Conservation (phyloP, 257 asterid genomes). For the Penstemon newberryi region DNA sequence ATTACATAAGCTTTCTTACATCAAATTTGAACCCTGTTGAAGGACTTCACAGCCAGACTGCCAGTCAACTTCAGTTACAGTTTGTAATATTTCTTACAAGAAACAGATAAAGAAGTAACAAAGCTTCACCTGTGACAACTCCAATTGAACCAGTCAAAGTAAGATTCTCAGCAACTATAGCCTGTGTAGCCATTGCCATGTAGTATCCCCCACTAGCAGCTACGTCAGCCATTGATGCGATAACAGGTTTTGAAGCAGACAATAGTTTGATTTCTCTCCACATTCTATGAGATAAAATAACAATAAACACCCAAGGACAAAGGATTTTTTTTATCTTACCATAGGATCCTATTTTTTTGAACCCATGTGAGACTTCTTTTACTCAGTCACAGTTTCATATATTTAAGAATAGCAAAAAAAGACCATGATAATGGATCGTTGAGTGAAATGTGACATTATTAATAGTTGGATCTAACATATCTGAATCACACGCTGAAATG, state of each 20-base stretch:
- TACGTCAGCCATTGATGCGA: constrained; percentile 98
- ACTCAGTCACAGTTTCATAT: neutral
- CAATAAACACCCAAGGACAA: constrained; percentile 18
- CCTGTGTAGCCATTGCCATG: constrained; percentile 92
- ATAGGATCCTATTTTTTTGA: constrained; percentile 1
- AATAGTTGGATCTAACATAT: neutral
- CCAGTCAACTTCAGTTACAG: constrained; percentile 6
- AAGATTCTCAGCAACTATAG: constrained; percentile 89
- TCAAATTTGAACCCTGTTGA: constrained; percentile 1
- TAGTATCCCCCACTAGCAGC: constrained; percentile 99
- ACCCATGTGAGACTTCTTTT: constrained; percentile 7
- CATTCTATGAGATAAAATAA: constrained; percentile 62
- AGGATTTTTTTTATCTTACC: neutral
- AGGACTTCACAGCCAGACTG: neutral
- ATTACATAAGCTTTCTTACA: no score
- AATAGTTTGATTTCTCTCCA: constrained; percentile 98
- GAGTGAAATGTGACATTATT: neutral
- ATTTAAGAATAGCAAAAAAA: neutral
- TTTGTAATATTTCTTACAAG: constrained; percentile 10
- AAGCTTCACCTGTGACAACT: constrained; percentile 81
- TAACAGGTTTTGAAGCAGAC: constrained; percentile 84
- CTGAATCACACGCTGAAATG: neutral
- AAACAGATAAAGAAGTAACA: neutral
- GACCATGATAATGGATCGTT: neutral
- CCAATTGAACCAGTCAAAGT: constrained; percentile 97